Percentiles rank a stretch among this genome's conserved stretches.
phyloP scores from a whole-genome alignment of 129 eudicot species.

The Rutidosis leptorrhynchoides region DNA sequence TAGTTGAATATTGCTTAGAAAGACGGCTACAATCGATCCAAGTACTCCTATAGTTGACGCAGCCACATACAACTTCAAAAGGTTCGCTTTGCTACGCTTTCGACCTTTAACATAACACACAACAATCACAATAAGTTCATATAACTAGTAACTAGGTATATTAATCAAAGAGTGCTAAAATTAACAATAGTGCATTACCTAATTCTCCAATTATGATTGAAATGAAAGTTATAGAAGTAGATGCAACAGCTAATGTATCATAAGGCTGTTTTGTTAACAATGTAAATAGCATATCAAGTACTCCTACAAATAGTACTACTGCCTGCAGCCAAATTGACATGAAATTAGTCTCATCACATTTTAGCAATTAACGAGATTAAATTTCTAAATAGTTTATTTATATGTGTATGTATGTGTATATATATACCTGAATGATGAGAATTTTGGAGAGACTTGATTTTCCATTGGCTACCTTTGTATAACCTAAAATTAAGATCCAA shows the following conservation, averaged over 20 bases:
- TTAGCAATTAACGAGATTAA: neutral
- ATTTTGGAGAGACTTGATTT: conserved; percentile 63
- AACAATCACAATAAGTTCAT: neutral
- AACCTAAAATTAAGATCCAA: conserved; percentile 46
- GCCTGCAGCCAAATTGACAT: conserved; percentile 39
- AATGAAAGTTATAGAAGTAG: conserved; percentile 39
- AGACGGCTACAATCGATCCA: conserved; percentile 34
- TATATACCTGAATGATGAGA: conserved; percentile 61
- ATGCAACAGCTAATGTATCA: conserved; percentile 42
- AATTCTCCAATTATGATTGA: conserved; percentile 68
- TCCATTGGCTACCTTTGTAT: conserved; percentile 68
- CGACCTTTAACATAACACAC: conserved; percentile 50
- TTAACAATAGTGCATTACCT: conserved; percentile 34
- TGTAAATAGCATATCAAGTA: conserved; percentile 31
- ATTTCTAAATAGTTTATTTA: neutral
- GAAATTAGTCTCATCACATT: too few relatives aligned
- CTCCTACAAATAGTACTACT: conserved; percentile 44
- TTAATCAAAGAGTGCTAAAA: neutral
- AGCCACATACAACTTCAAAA: conserved; percentile 51
- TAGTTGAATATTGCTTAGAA: conserved; percentile 29
- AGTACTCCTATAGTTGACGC: conserved; percentile 47
- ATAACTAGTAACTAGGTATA: neutral
- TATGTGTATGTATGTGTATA: neutral
- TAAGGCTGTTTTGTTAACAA: conserved; percentile 30
- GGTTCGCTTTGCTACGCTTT: conserved; percentile 49